phyloP scores from a whole-genome alignment of 768 basidiomycete genomes.

The Lentinula sp. region DNA sequence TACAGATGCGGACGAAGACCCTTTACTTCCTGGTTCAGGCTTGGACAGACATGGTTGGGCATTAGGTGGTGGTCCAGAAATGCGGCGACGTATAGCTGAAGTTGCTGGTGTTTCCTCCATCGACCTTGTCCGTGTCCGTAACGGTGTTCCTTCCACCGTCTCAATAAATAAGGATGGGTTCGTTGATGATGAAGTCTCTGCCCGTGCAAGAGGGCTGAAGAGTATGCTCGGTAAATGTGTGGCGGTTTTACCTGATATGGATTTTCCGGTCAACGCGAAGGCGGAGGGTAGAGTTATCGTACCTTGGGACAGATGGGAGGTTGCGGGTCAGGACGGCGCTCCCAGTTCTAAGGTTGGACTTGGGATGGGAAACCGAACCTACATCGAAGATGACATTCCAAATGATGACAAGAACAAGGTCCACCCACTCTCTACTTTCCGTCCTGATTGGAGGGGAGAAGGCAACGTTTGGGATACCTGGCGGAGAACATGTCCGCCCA shows the following conservation, averaged over 20 bases:
- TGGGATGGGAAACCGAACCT: neutral
- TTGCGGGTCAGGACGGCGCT: neutral
- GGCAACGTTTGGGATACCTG: slow-evolving; percentile 94
- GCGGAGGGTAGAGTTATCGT: slow-evolving; percentile 92
- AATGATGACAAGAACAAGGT: neutral
- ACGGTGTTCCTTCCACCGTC: slow-evolving; percentile 55
- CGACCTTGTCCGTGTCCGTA: slow-evolving; percentile 74
- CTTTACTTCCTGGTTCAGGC: neutral
- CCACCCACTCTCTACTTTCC: slow-evolving; percentile 35
- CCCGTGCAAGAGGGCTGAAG: slow-evolving; percentile 72
- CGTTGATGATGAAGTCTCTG: slow-evolving; percentile 64
- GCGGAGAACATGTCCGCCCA: slow-evolving; percentile 83
- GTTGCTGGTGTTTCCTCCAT: slow-evolving; percentile 60
- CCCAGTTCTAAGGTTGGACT: neutral
- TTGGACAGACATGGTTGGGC: neutral
- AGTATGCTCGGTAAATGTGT: slow-evolving; percentile 48
- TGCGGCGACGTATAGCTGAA: slow-evolving; percentile 5
- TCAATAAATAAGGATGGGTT: slow-evolving; percentile 50
- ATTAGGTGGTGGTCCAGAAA: neutral
- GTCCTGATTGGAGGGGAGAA: slow-evolving; percentile 78
- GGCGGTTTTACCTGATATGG: slow-evolving; percentile 82
- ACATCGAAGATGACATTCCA: neutral
- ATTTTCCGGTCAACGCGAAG: slow-evolving; percentile 89
- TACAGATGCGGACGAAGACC: neutral
- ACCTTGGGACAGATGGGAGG: slow-evolving; percentile 69